Base-by-base conservation (phyloP, 2,329 filamentous ascomycete genomes). In the Pseudogymnoascus sp. region DNA sequence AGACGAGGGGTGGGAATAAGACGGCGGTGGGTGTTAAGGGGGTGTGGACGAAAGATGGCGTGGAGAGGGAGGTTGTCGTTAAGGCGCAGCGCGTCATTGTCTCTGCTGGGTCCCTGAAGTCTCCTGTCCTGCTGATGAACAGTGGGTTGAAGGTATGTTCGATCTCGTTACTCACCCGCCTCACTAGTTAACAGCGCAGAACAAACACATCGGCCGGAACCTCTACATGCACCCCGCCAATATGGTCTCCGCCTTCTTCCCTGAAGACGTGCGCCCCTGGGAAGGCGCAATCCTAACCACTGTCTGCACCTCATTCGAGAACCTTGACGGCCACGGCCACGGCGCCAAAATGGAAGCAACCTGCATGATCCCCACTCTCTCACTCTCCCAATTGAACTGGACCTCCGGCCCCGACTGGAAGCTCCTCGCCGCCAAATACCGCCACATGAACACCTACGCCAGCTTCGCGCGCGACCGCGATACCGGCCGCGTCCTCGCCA, bases 51-150 rank as follows among this genome's bases (percentile, higher is more conserved):
- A 46, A 46, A 12, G 41, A 26, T 26, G 41, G 41, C 3, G 41
- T 46, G 12, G 81, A 77, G 59, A 82, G 88, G 37, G 81, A 85
- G 65, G 81, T 96, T 6, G 78, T 86, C 41, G 83, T 97, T 71
- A 89, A 84, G 69, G 91, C 92, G 1, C 90, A 90, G 75, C 89
- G 87, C 70, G 89, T 96, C 8, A 84, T 97, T 59, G 76, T 96
- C 14, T 85, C 90, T 0, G 84, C 84, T 26, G 93, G 93, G 3
- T 84, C 89, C 0, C 77, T 97, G 62, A 86, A 90, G 71, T 92
- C 86, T 50, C 93, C 93, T 0, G 73, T 93, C 1, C 73, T 97
- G 1, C 79, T 98, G 41, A 78, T 86, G 67, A 88, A 88, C 60
- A 96, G 91, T 65, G 91, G 91, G 1, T 74, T 97, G 60, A 87